Percentiles rank a stretch among this genome's conserved stretches.
These are phyloP conservation scores for Pichia sp. DNA, from an alignment of 1,139 yeast genomes.

Conservation along the genomic window DNA sequence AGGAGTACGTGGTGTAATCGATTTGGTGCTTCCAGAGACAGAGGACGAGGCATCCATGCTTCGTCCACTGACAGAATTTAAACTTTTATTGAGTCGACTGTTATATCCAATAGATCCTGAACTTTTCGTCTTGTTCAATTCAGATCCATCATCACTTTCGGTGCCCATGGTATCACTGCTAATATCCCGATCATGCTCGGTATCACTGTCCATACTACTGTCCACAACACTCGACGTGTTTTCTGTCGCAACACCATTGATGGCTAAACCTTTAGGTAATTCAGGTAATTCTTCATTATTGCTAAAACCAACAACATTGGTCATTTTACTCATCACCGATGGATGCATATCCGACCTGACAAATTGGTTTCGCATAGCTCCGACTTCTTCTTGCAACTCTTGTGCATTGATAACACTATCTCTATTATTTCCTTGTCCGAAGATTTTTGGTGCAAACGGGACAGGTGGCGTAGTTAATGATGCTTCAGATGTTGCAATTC, in stretches of 20 bases:
- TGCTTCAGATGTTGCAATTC: not conserved
- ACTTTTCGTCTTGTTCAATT: not conserved
- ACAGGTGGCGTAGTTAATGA: slow-evolving; percentile 3
- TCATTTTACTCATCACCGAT: slow-evolving; percentile 9
- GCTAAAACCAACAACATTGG: not conserved
- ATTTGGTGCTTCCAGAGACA: slow-evolving; percentile 1
- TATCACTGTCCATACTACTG: not conserved
- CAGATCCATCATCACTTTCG: not conserved
- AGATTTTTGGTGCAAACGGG: not conserved
- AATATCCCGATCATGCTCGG: not conserved
- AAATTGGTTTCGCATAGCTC: slow-evolving; percentile 20
- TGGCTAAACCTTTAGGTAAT: not conserved
- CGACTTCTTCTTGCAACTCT: slow-evolving; percentile 10
- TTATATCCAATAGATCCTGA: not conserved
- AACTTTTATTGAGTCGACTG: slow-evolving; percentile 1
- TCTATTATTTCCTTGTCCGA: not conserved
- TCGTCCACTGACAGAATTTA: not conserved
- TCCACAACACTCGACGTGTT: not conserved
- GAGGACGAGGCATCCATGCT: slow-evolving; percentile 1
- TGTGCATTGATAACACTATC: slow-evolving; percentile 5
- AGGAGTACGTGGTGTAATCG: not conserved
- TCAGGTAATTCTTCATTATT: not conserved
- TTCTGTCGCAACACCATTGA: not conserved
- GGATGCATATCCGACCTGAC: slow-evolving; percentile 17
- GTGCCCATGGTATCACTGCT: not conserved